phyloP scores from a whole-genome alignment of 805 yeast species.

The Monosporozyma aquatica region DNA sequence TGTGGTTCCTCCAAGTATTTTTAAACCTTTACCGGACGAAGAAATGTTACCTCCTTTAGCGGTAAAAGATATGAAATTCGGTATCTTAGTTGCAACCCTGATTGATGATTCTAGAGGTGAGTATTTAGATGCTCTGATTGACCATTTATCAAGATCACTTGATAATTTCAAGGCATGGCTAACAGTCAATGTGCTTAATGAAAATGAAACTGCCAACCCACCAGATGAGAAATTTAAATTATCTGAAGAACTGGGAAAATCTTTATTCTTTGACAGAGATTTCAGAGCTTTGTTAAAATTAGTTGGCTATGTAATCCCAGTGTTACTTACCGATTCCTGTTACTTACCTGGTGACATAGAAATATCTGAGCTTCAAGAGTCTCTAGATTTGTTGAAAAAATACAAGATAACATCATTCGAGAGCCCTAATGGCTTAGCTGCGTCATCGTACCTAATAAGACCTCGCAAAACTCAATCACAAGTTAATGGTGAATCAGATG shows the following conservation, averaged over 20 bases:
- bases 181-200: conserved; percentile 6
- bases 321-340: conserved; percentile 13
- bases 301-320: conserved; percentile 20
- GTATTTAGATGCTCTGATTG: conserved; percentile 13
- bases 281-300: conserved; percentile 22
- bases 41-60: conserved; percentile 17
- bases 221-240: conserved; percentile 12
- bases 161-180: conserved; percentile 15
- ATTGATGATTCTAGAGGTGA: conserved; percentile 26
- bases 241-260: conserved; percentile 5
- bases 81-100: conserved; percentile 28
- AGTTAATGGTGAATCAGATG: conserved; percentile 12
- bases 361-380: conserved; percentile 9
- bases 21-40: conserved; percentile 19
- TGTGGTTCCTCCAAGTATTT: conserved; percentile 20
- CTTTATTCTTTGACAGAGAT: conserved; percentile 19
- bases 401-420: conserved; percentile 21
- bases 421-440: conserved; percentile 22
- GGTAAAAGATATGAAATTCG: conserved; percentile 21
- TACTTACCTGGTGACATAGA: conserved; percentile 12
- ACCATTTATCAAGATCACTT: conserved; percentile 14
- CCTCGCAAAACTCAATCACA: conserved; percentile 4
- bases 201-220: conserved; percentile 9
- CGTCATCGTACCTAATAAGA: conserved; percentile 22
- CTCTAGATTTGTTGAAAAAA: conserved; percentile 13